Base-by-base conservation (phyloP, 305 asterid genomes). In the Lippia alba region DNA sequence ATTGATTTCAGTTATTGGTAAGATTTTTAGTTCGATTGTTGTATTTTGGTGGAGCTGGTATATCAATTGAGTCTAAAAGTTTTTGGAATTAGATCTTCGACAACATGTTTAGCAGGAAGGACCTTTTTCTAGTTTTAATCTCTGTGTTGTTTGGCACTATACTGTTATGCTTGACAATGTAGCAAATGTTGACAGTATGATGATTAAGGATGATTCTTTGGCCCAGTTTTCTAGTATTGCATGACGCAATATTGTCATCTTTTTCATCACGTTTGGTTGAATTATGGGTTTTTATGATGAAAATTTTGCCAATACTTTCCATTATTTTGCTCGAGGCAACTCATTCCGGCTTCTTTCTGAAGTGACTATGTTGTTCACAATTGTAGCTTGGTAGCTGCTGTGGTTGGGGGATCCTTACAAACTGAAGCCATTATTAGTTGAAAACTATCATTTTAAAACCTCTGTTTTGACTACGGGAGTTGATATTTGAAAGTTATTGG, bases 131-230 rank as follows among this genome's bases (percentile, higher is more conserved):
- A 17, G 50, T 60, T 15, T 1, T 36, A 36, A 16, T 3, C 8
- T 60, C 32, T 30, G 0, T 56, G 17, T 24, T 24, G 30, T 24
- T 24, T 24, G 30, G 30, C 3, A 24, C 30, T 24, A 24, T 24
- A 59, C 46, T 73, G 53, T 49, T 53, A 32, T 64, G 72, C 57
- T 41, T 69, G 48, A 14, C 46, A 12, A 30, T 73, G 18, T 24
- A 24, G 10, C 20, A 15, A 15, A 4, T 0, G 24, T 10, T 14
- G 45, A 48, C 3, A 5, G 15, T 20, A 16, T 24, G 34, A 17
- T 14, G 39, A 58, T 24, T 24, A 24, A 24, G 30, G 17, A 24
- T 39, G 15, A 24, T 24, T 24, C 30, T 24, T 24, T 24, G 30
- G 2, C 14, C 33, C 33, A 34, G 54, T 56, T 12, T 14, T 16